phyloP scores from a whole-genome alignment of 1,284 basidiomycete species.

The Lignosus rhinocerotis region DNA sequence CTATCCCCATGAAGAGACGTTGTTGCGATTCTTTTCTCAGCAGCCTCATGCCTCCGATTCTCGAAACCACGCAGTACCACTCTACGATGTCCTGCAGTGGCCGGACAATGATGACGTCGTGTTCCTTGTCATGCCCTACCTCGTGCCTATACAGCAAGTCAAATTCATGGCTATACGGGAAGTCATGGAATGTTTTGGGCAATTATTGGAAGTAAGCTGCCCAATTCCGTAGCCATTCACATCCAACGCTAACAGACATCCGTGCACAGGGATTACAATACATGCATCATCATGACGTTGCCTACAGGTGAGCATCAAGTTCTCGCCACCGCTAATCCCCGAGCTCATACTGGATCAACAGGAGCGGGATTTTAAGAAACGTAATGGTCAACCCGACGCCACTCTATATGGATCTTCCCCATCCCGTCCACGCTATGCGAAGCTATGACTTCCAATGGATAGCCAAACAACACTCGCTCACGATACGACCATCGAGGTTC shows the following conservation, averaged over 20 bases:
- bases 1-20: slow-evolving; percentile 16
- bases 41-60: slow-evolving; percentile 20
- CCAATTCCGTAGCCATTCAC: background rate
- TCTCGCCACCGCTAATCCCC: background rate
- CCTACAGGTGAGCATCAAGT: slow-evolving; percentile 22
- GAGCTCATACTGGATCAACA: slow-evolving; percentile 14
- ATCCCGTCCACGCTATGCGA: slow-evolving; percentile 20
- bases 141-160: slow-evolving; percentile 25
- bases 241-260: background rate
- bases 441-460: slow-evolving; percentile 21
- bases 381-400: slow-evolving; percentile 37
- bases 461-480: slow-evolving; percentile 31
- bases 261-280: slow-evolving; percentile 24
- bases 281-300: slow-evolving; percentile 26
- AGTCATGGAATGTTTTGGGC: slow-evolving; percentile 29
- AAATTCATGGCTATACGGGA: slow-evolving; percentile 30
- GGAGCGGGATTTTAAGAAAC: slow-evolving; percentile 39
- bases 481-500: slow-evolving; percentile 31
- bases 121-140: slow-evolving; percentile 32
- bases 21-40: slow-evolving; percentile 22
- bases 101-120: slow-evolving; percentile 13
- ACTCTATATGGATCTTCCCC: slow-evolving; percentile 29
- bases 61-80: slow-evolving; percentile 30
- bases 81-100: slow-evolving; percentile 27
- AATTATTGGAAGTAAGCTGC: slow-evolving; percentile 32